Base-by-base conservation (phyloP, 139 green algal species). In the Chlamydomonas asymmetrica region DNA sequence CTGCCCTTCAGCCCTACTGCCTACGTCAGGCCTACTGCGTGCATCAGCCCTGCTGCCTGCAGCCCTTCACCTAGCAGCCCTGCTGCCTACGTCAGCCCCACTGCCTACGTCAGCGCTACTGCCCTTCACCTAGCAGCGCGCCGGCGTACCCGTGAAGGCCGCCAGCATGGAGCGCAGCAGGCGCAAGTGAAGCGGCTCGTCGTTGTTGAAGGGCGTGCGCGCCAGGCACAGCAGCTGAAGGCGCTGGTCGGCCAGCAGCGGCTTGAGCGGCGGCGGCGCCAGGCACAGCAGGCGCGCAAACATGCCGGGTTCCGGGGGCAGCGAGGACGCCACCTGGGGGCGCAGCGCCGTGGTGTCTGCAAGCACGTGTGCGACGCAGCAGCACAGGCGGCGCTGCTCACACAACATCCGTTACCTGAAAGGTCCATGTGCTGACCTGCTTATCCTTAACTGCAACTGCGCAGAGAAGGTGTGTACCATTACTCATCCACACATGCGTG, bases 161-260 rank as follows among this genome's bases (percentile, higher is more conserved):
- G 38, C 48, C 49, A 76, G 85, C 27, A 84, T 4, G 0, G 79
- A 71, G 3, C 37, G 25, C 39, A 88, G 79, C 38, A 88, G 43
- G 25, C 37, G 27, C 3, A 61, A 32, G 64, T 88, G 83, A 67
- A 74, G 68, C n/a, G 29, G 3, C 8, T 85, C 64, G 2, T 63
- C 45, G 10, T 85, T 57, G 8, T 38, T 57, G 45, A 82, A 80
- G 2, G 80, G 63, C 38, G 63, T 22, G 34, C 57, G 63, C 0
- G 80, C 80, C 23, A 85, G 38, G 32, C n/a, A 45, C 57, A 85
- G 74, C 41, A 85, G 64, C 62, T 75, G 80, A 31, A 82, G 37
- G 64, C 74, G 59, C 78, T 84, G 67, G 41, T 79, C 52, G 9
- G 72, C 52, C 20, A 71, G 64, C 63, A 31, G 27, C 16, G 71